phyloP scores from a whole-genome alignment of 1,284 basidiomycete genomes.

The Ganoderma meredithae region DNA sequence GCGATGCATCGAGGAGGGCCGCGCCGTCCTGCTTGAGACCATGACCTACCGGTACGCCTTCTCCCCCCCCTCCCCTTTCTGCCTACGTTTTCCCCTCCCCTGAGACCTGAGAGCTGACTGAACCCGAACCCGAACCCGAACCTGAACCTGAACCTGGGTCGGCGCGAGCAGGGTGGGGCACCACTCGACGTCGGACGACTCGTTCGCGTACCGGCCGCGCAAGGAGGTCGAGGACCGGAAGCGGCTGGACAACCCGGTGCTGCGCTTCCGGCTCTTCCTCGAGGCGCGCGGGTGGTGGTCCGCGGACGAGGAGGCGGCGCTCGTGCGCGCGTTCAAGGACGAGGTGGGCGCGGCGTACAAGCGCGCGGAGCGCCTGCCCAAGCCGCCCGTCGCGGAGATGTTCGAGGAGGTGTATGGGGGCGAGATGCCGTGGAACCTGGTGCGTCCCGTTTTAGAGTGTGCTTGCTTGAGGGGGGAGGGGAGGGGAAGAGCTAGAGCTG shows the following conservation, averaged over 20 bases:
- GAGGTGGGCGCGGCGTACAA: constrained; percentile 84
- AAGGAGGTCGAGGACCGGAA: constrained; percentile 89
- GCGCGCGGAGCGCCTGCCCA: constrained; percentile 76
- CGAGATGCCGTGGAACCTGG: constrained; percentile 85
- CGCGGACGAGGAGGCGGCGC: constrained; percentile 73
- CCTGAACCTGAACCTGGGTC: too few species aligned
- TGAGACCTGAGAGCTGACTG: not conserved
- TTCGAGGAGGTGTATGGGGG: constrained; percentile 92
- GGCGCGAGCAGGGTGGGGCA: constrained; percentile 83
- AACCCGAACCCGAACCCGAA: too few species aligned
- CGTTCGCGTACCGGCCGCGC: constrained; percentile 86
- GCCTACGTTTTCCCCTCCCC: not conserved
- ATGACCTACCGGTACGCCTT: constrained; percentile 83
- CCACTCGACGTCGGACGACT: constrained; percentile 95
- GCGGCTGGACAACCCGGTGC: constrained; percentile 88
- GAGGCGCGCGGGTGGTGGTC: constrained; percentile 90
- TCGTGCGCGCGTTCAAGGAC: constrained; percentile 74
- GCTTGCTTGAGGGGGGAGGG: constrained; percentile 1
- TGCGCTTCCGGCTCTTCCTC: constrained; percentile 85
- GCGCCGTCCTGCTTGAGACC: constrained; percentile 90
- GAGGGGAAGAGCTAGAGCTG: not conserved
- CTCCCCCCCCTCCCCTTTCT: not conserved
- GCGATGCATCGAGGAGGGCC: constrained; percentile 80
- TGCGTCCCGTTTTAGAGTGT: constrained; percentile 57
- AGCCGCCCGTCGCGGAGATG: constrained; percentile 77